Evolutionary conservation across 164 flowering plant genomes (phyloP).

Genomic region (Dillenia turbinata): DNA sequence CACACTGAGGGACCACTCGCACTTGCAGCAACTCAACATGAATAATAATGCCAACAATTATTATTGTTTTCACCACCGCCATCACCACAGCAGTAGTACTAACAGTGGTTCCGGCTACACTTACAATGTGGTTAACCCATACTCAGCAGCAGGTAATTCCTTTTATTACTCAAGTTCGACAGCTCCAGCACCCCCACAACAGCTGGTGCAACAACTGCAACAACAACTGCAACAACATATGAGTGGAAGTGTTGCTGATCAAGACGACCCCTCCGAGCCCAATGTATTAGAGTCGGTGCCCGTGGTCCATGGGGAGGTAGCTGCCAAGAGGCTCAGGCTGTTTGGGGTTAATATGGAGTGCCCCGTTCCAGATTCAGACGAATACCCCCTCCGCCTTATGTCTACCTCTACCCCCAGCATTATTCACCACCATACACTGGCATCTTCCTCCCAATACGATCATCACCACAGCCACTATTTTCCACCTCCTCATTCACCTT

Average conservation of each 20-base stretch:
- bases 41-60: not conserved
- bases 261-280: conserved; percentile 4
- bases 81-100: not conserved
- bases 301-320: conserved; percentile 62
- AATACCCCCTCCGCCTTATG: conserved; percentile 28
- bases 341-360: conserved; percentile 93
- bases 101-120: conserved; percentile 6
- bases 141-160: conserved; percentile 4
- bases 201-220: conserved; percentile 4
- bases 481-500: conserved; percentile 1
- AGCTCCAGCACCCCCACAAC: conserved; percentile 14
- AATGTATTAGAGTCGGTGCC: conserved; percentile 75
- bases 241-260: conserved; percentile 9
- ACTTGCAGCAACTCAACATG: conserved; percentile 13
- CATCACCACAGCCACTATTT: conserved; percentile 2
- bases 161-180: conserved; percentile 28
- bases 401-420: conserved; percentile 26
- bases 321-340: conserved; percentile 63
- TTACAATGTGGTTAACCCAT: conserved; percentile 21
- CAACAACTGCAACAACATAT: conserved; percentile 11
- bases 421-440: conserved; percentile 12
- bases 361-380: conserved; percentile 29
- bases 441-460: conserved; percentile 4
- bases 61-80: conserved; percentile 13
- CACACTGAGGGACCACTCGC: conserved; percentile 1